Evolutionary conservation across 768 basidiomycete genomes (phyloP).

Genomic region (Tulasnella calospora): DNA sequence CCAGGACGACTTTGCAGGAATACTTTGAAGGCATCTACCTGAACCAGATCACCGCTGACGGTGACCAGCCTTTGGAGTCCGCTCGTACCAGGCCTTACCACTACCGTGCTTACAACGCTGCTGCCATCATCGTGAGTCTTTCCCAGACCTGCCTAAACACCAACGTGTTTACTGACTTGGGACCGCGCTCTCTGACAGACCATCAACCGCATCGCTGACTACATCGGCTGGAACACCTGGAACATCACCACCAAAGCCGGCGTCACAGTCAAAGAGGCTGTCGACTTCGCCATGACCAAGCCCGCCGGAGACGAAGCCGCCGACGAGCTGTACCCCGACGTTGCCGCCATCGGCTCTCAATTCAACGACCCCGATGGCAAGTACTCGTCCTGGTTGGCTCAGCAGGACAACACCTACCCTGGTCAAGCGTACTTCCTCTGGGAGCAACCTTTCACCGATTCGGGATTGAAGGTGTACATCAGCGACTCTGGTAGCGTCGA

Average conservation of each 20-base stretch:
- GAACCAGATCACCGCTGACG: constrained; percentile 33
- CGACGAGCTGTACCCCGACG: constrained; percentile 21
- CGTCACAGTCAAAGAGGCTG: constrained; percentile 33
- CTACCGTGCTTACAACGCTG: constrained; percentile 36
- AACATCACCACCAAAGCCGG: constrained; percentile 29
- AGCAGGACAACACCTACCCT: constrained; percentile 19
- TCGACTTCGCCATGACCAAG: constrained; percentile 35
- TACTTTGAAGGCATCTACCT: constrained; percentile 32
- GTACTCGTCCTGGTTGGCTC: constrained; percentile 16
- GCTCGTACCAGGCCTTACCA: constrained; percentile 34
- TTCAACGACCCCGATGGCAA: constrained; percentile 20
- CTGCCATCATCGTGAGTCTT: constrained; percentile 30
- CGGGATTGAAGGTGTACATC: constrained; percentile 19
- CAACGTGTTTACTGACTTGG: not conserved
- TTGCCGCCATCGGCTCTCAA: constrained; percentile 22
- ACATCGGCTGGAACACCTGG: constrained; percentile 34
- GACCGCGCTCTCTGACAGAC: constrained; percentile 17
- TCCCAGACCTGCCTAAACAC: not conserved
- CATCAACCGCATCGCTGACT: constrained; percentile 32
- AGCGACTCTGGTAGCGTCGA: not conserved
- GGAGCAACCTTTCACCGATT: constrained; percentile 19
- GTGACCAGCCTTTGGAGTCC: constrained; percentile 35
- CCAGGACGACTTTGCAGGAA: constrained; percentile 28
- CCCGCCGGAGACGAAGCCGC: constrained; percentile 21
- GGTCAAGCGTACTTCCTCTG: constrained; percentile 20